A percentile compares a stretch with the other conserved stretches of the same genome.
These are phyloP conservation scores for Cryptococcus sp. DNA, from an alignment of 1,284 basidiomycete genomes.

Conservation along the genomic window DNA sequence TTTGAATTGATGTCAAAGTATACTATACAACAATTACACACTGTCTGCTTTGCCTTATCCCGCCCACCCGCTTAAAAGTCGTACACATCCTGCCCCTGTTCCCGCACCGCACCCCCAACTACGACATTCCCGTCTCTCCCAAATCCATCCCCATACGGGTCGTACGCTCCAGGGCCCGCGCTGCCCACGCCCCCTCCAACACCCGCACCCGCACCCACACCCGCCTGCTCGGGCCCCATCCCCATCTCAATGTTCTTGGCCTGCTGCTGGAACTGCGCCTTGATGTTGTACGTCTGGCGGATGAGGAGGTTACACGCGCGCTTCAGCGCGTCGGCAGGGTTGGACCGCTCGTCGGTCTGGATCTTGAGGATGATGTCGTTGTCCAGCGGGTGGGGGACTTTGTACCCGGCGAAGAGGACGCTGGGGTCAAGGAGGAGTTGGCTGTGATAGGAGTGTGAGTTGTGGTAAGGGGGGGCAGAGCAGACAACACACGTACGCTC, in stretches of 20 bases:
- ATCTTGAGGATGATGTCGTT: slow-evolving; percentile 92
- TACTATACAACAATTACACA: slow-evolving; percentile 4
- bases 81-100: slow-evolving; percentile 35
- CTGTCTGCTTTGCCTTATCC: not conserved
- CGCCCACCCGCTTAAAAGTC: slow-evolving; percentile 33
- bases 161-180: slow-evolving; percentile 21
- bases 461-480: not conserved
- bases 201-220: slow-evolving; percentile 12
- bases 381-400: slow-evolving; percentile 93
- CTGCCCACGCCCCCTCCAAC: slow-evolving; percentile 3
- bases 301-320: slow-evolving; percentile 81
- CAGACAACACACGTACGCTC: slow-evolving; percentile 63
- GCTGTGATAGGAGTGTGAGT: slow-evolving; percentile 51
- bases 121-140: slow-evolving; percentile 16
- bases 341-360: slow-evolving; percentile 84
- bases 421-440: slow-evolving; percentile 81
- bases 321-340: slow-evolving; percentile 80
- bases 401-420: slow-evolving; percentile 94
- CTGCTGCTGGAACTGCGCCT: slow-evolving; percentile 53
- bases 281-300: slow-evolving; percentile 59
- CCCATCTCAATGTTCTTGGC: slow-evolving; percentile 53
- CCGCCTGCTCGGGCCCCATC: slow-evolving; percentile 40
- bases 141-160: slow-evolving; percentile 45
- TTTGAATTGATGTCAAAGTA: not conserved
- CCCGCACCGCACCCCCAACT: slow-evolving; percentile 19